phyloP scores from a whole-genome alignment of 2,329 filamentous ascomycete species.

The Thelonectria discophora region DNA sequence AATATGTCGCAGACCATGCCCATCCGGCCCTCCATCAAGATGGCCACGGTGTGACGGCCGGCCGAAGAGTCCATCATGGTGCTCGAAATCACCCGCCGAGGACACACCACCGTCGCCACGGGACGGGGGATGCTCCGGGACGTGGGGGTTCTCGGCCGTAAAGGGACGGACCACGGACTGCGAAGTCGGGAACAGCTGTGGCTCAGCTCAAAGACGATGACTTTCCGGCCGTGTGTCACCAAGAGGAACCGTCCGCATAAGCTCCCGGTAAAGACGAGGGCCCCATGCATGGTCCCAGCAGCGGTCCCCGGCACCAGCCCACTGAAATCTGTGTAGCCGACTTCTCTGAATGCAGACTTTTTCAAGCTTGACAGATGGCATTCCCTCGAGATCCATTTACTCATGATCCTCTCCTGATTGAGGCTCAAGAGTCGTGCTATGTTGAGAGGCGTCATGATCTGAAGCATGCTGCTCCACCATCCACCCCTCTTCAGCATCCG shows the following conservation, averaged over 20 bases:
- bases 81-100: slow-evolving; percentile 64
- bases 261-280: slow-evolving; percentile 60
- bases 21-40: slow-evolving; percentile 66
- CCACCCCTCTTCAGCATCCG: slow-evolving; percentile 65
- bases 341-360: slow-evolving; percentile 44
- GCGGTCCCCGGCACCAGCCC: slow-evolving; percentile 40
- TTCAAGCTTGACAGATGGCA: slow-evolving; percentile 40
- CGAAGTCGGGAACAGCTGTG: slow-evolving; percentile 46
- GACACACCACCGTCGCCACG: slow-evolving; percentile 64
- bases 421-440: slow-evolving; percentile 24
- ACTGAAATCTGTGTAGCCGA: slow-evolving; percentile 49
- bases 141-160: slow-evolving; percentile 36
- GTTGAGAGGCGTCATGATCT: slow-evolving; percentile 38
- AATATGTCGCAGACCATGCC: slow-evolving; percentile 68
- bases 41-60: slow-evolving; percentile 63
- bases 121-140: slow-evolving; percentile 49
- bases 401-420: slow-evolving; percentile 48
- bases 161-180: slow-evolving; percentile 40
- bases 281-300: slow-evolving; percentile 38
- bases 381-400: slow-evolving; percentile 54
- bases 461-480: slow-evolving; percentile 55
- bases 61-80: slow-evolving; percentile 68
- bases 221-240: slow-evolving; percentile 60
- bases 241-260: slow-evolving; percentile 67
- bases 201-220: slow-evolving; percentile 63